These are phyloP conservation scores for Microstegium vimineum DNA, from an alignment of 176 grass and related monocot genomes.

Conservation along the genomic window DNA sequence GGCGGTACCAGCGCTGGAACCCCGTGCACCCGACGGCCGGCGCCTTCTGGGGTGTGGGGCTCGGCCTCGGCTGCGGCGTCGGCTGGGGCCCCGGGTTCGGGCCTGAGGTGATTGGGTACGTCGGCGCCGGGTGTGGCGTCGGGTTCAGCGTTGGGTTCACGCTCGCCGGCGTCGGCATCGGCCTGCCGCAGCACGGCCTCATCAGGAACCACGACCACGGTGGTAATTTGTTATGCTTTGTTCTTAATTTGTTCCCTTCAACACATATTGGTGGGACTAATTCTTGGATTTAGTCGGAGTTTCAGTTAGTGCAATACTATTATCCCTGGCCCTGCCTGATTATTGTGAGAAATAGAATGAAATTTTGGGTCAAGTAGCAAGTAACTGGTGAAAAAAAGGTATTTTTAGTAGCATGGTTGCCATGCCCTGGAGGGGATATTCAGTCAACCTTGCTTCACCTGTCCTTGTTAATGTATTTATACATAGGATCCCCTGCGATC, in stretches of 20 bases:
- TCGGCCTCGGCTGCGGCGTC: slow-evolving; percentile 86
- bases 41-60: slow-evolving; percentile 84
- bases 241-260: not conserved
- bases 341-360: not conserved
- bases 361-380: not conserved
- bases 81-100: slow-evolving; percentile 94
- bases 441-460: no score
- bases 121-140: slow-evolving; percentile 79
- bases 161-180: slow-evolving; percentile 69
- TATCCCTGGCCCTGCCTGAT: not conserved
- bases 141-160: slow-evolving; percentile 91
- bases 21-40: slow-evolving; percentile 86
- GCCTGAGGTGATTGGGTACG: slow-evolving; percentile 86
- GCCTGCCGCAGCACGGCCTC: slow-evolving; percentile 67
- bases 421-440: no score
- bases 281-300: not conserved
- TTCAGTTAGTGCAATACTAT: not conserved
- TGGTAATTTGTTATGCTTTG: slow-evolving; percentile 19
- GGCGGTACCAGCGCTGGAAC: slow-evolving; percentile 87
- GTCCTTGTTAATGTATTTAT: not conserved
- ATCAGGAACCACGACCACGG: slow-evolving; percentile 38
- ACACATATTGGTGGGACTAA: not conserved
- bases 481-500: not conserved
- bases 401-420: no score
- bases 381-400: no score